These are phyloP conservation scores for Fusarium neocosmosporiellum DNA, from an alignment of 2,329 filamentous ascomycete species.

Conservation along the genomic window DNA sequence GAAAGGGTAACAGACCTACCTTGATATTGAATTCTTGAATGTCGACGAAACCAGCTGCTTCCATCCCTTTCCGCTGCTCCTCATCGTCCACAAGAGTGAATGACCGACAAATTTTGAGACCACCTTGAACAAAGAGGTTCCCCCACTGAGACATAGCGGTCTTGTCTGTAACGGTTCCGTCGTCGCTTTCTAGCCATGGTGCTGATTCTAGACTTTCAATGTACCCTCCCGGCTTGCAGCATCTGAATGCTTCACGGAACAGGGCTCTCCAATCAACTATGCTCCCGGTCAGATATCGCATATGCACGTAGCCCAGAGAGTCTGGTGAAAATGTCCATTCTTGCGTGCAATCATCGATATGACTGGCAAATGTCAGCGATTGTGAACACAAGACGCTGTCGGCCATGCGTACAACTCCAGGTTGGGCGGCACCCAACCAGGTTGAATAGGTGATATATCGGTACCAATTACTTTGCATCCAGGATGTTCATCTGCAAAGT, in stretches of 20 bases:
- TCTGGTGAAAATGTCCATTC: slow-evolving; percentile 6
- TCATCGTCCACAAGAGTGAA: not conserved
- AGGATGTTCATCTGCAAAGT: slow-evolving; percentile 15
- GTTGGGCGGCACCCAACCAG: slow-evolving; percentile 8
- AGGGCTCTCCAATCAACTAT: not conserved
- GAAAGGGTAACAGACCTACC: not conserved
- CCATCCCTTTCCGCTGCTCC: not conserved
- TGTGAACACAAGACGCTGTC: not conserved
- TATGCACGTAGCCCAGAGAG: slow-evolving; percentile 7
- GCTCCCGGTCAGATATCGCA: slow-evolving; percentile 11
- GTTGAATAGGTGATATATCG: slow-evolving; percentile 13
- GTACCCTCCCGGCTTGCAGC: not conserved
- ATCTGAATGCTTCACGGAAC: slow-evolving; percentile 1
- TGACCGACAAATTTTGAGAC: not conserved
- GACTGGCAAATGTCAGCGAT: not conserved
- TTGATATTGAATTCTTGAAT: not conserved
- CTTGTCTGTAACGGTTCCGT: not conserved
- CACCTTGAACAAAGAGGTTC: not conserved
- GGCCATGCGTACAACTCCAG: slow-evolving; percentile 5
- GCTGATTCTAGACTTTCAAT: slow-evolving; percentile 12
- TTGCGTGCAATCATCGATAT: slow-evolving; percentile 16
- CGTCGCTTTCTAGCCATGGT: not conserved
- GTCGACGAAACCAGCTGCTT: not conserved
- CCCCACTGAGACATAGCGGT: not conserved
- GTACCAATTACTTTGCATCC: slow-evolving; percentile 5